Evolutionary conservation across 768 basidiomycete species (phyloP), one percentile per base, ranked within the genome.

Genomic region (Lanmaoa pseudosensibilis): DNA sequence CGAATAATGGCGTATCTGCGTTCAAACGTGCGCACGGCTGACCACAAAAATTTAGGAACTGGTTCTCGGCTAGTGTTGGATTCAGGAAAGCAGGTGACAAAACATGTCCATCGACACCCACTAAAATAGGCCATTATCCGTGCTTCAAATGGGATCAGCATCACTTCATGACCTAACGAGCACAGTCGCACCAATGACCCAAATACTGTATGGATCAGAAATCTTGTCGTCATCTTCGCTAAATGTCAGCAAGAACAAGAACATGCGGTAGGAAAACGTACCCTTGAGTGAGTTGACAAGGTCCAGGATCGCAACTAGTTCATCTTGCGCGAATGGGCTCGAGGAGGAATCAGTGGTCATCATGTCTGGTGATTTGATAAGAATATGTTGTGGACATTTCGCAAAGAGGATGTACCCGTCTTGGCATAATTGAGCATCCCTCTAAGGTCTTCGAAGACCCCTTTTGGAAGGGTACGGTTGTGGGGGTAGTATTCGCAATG

Each of bases 401-500:
- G 50, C 10, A 34, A 27, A 39, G 2, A 16, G n/a, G 9, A 32
- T 18, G n/a, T 25, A 65, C 62, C 62, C 0, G 53, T 65, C 40
- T 37, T 55, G 34, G 54, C 48, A 27, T 52, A 53, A n/a, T 56
- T 60, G 27, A 64, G 62, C 57, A 64, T 63, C 6, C 62, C 58
- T 47, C 51, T 52, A 5, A 63, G 54, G 9, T 46, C 43, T 39
- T 46, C 54, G 10, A 63, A 53, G 18, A 51, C 53, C n/a, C n/a
- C 18, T 13, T 44, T 33, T 0, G 57, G 52, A 39, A 61, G 58
- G 7, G 32, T 52, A 16, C 40, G 44, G 37, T 39, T 39, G 11
- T 64, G 46, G 2, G 54, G 58, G 10, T 65, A 61, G 44, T 50
- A 64, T 53, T 63, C 61, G 16, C 61, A 64, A 34, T 61, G 63